These are phyloP conservation scores for Starmerella sp. DNA, from an alignment of 805 yeast genomes.

Conservation along the genomic window DNA sequence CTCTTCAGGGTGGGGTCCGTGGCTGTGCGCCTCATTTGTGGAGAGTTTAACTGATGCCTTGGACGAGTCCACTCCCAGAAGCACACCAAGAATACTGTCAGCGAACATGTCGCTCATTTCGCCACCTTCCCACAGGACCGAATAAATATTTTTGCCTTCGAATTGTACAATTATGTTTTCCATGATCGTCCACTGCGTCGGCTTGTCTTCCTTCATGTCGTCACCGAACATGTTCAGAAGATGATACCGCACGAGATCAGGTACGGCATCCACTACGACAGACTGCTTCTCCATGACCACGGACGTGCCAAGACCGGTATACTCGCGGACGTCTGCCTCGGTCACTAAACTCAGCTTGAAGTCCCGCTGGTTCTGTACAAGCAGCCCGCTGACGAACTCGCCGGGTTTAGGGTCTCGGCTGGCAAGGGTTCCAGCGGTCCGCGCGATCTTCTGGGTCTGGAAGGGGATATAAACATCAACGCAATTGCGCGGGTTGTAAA, in stretches of 20 bases:
- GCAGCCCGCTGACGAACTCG: constrained; percentile 58
- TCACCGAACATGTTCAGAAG: constrained; percentile 92
- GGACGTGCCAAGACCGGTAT: constrained; percentile 75
- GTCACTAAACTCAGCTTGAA: constrained; percentile 76
- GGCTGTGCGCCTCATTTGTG: constrained; percentile 35
- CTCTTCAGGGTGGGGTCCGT: constrained; percentile 30
- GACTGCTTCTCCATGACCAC: constrained; percentile 72
- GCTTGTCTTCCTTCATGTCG: constrained; percentile 34
- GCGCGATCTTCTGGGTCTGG: constrained; percentile 75
- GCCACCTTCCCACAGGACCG: constrained; percentile 85
- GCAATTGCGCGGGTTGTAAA: constrained; percentile 86
- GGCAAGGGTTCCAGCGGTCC: constrained; percentile 52
- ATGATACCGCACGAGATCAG: constrained; percentile 77
- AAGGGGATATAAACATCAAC: constrained; percentile 65
- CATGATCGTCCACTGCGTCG: constrained; percentile 42
- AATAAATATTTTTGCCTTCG: constrained; percentile 38
- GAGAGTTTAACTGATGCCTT: constrained; percentile 90
- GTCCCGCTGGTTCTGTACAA: constrained; percentile 64
- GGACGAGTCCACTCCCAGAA: constrained; percentile 83
- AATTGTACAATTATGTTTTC: constrained; percentile 45
- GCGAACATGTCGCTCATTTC: constrained; percentile 86
- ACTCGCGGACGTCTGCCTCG: constrained; percentile 79
- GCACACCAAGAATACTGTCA: constrained; percentile 80
- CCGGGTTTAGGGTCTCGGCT: constrained; percentile 29
- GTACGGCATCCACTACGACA: constrained; percentile 66